Evolutionary conservation across 148 eudicot species (phyloP).

Genomic region (Agrostemma githago): DNA sequence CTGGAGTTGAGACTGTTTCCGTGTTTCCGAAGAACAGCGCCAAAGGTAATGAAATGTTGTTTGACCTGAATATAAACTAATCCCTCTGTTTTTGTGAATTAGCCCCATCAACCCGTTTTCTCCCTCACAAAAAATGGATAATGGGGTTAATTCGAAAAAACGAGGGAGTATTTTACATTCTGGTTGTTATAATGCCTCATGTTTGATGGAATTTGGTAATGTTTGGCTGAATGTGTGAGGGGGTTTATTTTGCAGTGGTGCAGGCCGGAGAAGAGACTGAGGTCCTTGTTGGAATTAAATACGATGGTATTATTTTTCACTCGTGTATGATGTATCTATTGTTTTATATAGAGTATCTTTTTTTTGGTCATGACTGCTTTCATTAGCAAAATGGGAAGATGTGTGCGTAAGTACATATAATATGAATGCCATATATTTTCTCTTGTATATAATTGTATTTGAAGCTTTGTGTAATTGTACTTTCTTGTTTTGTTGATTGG

Average conservation of each 20-base stretch:
- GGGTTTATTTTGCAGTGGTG: slow-evolving; percentile 47
- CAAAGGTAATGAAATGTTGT: slow-evolving; percentile 36
- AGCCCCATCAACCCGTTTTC: too few species aligned
- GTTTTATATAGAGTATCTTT: not conserved
- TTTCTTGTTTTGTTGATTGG: not conserved
- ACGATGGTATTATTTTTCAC: slow-evolving; percentile 50
- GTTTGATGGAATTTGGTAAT: slow-evolving; percentile 8
- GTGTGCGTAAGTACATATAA: not conserved
- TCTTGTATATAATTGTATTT: not conserved
- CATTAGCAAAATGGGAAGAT: not conserved
- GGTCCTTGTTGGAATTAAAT: slow-evolving; percentile 69
- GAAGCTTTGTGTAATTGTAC: not conserved
- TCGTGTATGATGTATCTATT: not conserved
- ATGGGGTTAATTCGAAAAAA: too few species aligned
- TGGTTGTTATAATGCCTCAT: not conserved
- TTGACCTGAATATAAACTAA: not conserved
- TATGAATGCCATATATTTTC: not conserved
- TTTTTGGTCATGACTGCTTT: not conserved
- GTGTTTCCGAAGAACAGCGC: slow-evolving; percentile 81
- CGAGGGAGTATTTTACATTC: not conserved
- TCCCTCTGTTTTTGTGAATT: too few species aligned
- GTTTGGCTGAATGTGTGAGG: slow-evolving; percentile 10
- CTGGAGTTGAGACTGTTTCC: slow-evolving; percentile 71
- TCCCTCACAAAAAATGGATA: too few species aligned
- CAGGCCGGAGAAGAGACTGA: slow-evolving; percentile 80